phyloP scores from a whole-genome alignment of 148 eudicot genomes.

The Cornus kousa region DNA sequence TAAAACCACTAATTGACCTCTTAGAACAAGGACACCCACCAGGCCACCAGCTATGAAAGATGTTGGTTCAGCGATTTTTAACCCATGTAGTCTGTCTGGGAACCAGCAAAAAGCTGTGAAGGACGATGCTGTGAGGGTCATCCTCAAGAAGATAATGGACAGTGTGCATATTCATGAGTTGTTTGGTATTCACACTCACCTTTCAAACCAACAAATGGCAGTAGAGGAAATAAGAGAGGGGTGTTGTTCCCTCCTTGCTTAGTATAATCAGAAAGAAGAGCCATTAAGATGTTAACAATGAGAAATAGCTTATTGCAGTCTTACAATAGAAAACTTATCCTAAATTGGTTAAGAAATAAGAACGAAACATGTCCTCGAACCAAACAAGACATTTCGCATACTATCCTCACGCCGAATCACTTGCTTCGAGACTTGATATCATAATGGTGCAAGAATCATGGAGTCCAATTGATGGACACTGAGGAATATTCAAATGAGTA shows the following conservation, averaged over 20 bases:
- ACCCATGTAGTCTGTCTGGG: conserved; percentile 75
- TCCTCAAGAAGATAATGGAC: conserved; percentile 51
- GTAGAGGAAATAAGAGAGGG: conserved; percentile 68
- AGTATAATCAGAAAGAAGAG: conserved; percentile 56
- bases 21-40: conserved; percentile 71
- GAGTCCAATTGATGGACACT: conserved; percentile 47
- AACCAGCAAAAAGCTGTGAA: conserved; percentile 71
- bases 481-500: conserved; percentile 40
- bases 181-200: conserved; percentile 78
- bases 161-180: conserved; percentile 65
- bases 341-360: no score
- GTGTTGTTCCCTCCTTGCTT: conserved; percentile 57
- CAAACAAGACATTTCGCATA: conserved; percentile 85
- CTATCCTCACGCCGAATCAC: conserved; percentile 67
- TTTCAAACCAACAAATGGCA: conserved; percentile 68
- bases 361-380: conserved; percentile 85
- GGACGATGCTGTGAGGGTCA: conserved; percentile 76
- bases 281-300: conserved; percentile 68
- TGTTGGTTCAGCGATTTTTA: conserved; percentile 86
- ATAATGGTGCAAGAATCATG: conserved; percentile 65
- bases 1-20: conserved; percentile 67
- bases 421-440: conserved; percentile 66
- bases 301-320: conserved; percentile 78
- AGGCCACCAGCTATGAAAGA: conserved; percentile 78
- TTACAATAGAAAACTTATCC: no score